Base-by-base conservation (phyloP, 2,329 filamentous ascomycete species). In the Colletotrichum musae region DNA sequence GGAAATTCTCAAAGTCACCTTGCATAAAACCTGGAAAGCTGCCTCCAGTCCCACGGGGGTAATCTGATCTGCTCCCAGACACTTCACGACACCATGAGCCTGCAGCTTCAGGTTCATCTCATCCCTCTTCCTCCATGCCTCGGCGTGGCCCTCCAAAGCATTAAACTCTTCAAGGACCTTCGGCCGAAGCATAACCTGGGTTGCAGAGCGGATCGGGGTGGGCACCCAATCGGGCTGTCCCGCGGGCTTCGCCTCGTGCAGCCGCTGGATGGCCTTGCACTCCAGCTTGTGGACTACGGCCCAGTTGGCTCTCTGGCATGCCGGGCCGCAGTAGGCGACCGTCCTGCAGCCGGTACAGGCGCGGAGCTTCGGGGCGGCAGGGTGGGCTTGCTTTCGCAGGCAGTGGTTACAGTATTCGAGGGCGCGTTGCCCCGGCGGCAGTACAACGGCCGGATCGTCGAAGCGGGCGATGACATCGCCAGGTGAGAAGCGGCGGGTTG, bases 301-400 rank as follows among this genome's bases (percentile, higher is more conserved):
- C 88, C 89, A 91, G 74, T 87, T 84, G 2, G 82, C 79, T 26
- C 80, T 79, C 78, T 91, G 89, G 77, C 89, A 91, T 5, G 75
- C 72, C 7, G 79, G 64, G 58, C 81, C 80, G 79, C 89, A 91
- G 81, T 91, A 91, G 28, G 80, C 82, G 4, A 83, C 82, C 1
- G 84, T 80, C 32, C 80, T 83, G 79, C 89, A 91, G 57, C 81
- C 84, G 0, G 84, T 84, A 77, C 89, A 91, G 5, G 61, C 64
- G 18, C 65, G 65, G 2, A 70, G 62, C 32, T 58, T 53, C 26
- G 18, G 72, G 73, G 32, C 72, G 61, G 50, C 74, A 75, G 39
- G 10, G 15, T 21, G 10, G 2, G 24, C 45, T 43, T 56, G 18
- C 15, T 45, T 60, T 4, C 36, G 50, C 32, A 88, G 80, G 76